These are phyloP conservation scores for Pseudoneurospora amorphoporcata DNA, from an alignment of 495 filamentous ascomycete species.

Conservation along the genomic window DNA sequence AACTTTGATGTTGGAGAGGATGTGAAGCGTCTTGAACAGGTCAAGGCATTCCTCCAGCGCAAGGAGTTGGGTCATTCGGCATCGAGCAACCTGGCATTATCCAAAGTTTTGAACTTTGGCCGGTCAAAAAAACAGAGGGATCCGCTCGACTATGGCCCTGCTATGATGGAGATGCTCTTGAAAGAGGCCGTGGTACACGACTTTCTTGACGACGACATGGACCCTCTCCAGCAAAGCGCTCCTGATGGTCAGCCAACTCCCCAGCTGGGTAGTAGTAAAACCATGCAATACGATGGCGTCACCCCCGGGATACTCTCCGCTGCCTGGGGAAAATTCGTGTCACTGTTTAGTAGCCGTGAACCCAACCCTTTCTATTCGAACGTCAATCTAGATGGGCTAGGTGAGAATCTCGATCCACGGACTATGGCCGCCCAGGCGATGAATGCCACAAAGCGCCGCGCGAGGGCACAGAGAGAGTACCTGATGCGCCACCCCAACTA, in stretches of 20 bases:
- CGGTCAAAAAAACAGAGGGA: constrained; percentile 57
- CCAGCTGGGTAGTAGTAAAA: constrained; percentile 8
- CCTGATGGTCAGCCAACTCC: constrained; percentile 27
- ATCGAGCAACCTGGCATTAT: constrained; percentile 67
- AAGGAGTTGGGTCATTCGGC: constrained; percentile 59
- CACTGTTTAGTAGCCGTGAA: constrained; percentile 51
- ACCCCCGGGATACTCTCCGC: constrained; percentile 46
- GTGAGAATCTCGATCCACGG: constrained; percentile 70
- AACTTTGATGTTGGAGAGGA: constrained; percentile 99
- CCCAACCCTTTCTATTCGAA: constrained; percentile 94
- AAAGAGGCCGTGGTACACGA: constrained; percentile 92
- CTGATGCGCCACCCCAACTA: constrained; percentile 78
- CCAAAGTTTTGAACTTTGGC: constrained; percentile 77
- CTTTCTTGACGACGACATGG: constrained; percentile 70
- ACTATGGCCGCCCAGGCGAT: constrained; percentile 86
- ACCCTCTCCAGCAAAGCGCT: constrained; percentile 30
- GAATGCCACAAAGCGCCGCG: constrained; percentile 68
- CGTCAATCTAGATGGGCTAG: constrained; percentile 57
- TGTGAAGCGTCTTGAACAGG: constrained; percentile 92
- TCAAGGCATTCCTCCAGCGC: constrained; percentile 84
- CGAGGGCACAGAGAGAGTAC: constrained; percentile 82
- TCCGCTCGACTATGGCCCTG: constrained; percentile 77
- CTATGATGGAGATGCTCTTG: constrained; percentile 85
- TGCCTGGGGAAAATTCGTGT: constrained; percentile 45
- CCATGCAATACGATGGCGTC: constrained; percentile 16